phyloP scores from a whole-genome alignment of 2,329 filamentous ascomycete species.

The Penicillium corylophilum region DNA sequence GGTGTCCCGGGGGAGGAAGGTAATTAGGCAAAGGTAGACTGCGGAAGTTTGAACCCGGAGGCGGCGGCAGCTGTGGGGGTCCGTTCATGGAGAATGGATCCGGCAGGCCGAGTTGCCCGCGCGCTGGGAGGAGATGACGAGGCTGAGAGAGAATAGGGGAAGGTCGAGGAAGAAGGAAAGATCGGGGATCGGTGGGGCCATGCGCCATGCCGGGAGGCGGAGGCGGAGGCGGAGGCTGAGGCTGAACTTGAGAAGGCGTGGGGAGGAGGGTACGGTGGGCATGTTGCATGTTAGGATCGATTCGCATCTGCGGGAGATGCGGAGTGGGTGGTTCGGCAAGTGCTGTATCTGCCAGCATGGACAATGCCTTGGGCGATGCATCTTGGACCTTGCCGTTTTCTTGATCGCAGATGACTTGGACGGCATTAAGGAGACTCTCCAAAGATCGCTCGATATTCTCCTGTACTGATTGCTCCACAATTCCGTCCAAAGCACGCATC shows the following conservation, averaged over 20 bases:
- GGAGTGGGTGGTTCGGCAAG: constrained; percentile 13
- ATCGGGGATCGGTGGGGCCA: constrained; percentile 33
- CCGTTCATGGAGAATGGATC: constrained; percentile 39
- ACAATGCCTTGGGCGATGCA: constrained; percentile 28
- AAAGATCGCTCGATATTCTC: constrained; percentile 26
- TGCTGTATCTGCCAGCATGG: constrained; percentile 37
- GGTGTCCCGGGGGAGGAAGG: constrained; percentile 17
- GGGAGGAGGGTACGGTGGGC: constrained; percentile 35
- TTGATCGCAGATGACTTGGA: constrained; percentile 20
- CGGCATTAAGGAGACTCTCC: constrained; percentile 31
- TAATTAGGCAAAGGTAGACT: constrained; percentile 32
- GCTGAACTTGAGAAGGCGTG: constrained; percentile 20
- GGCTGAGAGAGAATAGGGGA: constrained; percentile 33
- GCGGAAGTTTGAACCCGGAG: constrained; percentile 39
- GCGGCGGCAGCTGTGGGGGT: constrained; percentile 42
- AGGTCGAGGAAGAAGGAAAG: constrained; percentile 25
- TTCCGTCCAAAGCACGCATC: constrained; percentile 38
- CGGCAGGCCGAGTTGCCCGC: constrained; percentile 36
- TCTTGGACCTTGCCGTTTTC: constrained; percentile 2
- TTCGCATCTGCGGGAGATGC: constrained; percentile 45
- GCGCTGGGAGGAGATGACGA: constrained; percentile 39
- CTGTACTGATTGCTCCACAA: constrained; percentile 21
- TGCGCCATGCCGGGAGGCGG: constrained; percentile 20
- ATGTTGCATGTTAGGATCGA: constrained; percentile 47
- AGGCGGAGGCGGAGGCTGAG: constrained; percentile 12